These are phyloP conservation scores for Aegle marmelos DNA, from an alignment of 345 rosid genomes.

Conservation along the genomic window DNA sequence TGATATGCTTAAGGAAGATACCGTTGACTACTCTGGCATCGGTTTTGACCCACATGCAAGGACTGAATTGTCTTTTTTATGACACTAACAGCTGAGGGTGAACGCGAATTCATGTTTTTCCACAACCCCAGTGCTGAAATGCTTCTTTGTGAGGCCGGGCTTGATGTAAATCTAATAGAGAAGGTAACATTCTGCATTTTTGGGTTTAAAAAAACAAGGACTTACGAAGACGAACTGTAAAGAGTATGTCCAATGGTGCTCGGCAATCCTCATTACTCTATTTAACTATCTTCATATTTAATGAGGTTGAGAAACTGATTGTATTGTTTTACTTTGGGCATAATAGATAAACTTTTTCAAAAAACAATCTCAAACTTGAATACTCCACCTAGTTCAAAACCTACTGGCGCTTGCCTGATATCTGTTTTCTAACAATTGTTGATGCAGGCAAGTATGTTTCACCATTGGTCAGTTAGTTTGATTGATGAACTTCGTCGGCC, in stretches of 20 bases:
- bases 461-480: constrained; percentile 70
- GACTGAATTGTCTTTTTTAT: constrained; percentile 69
- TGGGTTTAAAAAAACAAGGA: too few relatives aligned
- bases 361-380: background rate
- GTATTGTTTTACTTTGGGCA: background rate
- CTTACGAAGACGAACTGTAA: background rate
- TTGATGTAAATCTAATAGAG: constrained; percentile 39
- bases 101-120: constrained; percentile 64
- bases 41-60: constrained; percentile 55
- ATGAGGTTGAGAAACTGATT: background rate
- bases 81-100: constrained; percentile 54
- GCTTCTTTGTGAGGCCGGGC: constrained; percentile 57
- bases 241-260: background rate
- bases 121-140: constrained; percentile 73
- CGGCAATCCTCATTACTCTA: background rate
- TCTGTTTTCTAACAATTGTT: background rate
- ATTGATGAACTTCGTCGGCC: constrained; percentile 65
- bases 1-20: constrained; percentile 50
- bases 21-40: constrained; percentile 48
- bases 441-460: constrained; percentile 56
- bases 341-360: background rate
- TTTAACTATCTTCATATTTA: background rate
- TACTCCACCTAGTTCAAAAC: background rate
- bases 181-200: background rate
- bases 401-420: background rate